phyloP scores from a whole-genome alignment of 108 stramenopile species.

The Aurantiochytrium sp. region DNA sequence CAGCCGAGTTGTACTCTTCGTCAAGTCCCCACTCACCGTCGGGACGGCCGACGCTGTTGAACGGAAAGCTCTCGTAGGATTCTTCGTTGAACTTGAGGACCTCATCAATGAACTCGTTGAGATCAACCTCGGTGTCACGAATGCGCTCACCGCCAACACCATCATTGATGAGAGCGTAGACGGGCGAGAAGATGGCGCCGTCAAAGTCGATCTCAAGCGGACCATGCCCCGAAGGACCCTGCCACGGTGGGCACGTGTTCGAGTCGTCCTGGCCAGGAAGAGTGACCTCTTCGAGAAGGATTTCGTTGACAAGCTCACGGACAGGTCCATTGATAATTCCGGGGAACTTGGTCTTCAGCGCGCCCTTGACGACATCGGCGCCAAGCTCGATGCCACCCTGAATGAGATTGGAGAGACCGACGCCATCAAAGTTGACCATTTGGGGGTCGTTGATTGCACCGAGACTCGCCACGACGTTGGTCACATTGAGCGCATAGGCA shows the following conservation, averaged over 20 bases:
- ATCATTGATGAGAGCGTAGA: not conserved
- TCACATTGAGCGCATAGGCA: not conserved
- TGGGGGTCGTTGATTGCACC: not conserved
- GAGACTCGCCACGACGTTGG: not conserved
- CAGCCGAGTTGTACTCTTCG: not conserved
- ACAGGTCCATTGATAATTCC: not conserved
- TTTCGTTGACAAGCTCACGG: not conserved
- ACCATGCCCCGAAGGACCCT: not conserved
- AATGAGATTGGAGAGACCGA: not conserved
- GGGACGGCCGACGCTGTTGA: not conserved
- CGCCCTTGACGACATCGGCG: not conserved
- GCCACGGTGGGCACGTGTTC: not conserved
- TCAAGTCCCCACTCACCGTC: not conserved
- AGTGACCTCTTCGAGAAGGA: not conserved
- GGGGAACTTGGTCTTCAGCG: not conserved
- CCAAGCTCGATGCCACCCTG: not conserved
- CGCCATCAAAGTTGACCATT: not conserved
- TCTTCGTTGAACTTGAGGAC: not conserved
- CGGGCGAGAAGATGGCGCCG: not conserved
- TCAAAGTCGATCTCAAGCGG: not conserved
- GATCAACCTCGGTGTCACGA: not conserved
- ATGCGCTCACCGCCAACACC: not conserved
- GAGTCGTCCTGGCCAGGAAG: not conserved
- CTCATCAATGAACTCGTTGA: not conserved
- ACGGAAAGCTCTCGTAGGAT: not conserved